A percentile compares a stretch with the other conserved stretches of the same genome.
These are phyloP conservation scores for Oehlia diaphana DNA, from an alignment of 192 early-diverging fungal species.

Conservation along the genomic window DNA sequence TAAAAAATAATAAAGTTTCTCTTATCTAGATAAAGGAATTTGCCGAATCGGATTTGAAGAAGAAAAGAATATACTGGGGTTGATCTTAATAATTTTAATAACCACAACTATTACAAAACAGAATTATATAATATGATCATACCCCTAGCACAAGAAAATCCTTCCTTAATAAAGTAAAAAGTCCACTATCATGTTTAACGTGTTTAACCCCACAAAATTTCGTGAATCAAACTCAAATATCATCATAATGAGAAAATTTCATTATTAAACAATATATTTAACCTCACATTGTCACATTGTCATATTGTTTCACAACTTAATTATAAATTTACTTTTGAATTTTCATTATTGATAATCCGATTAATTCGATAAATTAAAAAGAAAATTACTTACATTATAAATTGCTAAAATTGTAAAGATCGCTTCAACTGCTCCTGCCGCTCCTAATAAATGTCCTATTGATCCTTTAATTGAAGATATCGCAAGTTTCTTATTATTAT, in stretches of 20 bases:
- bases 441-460: conserved; percentile 92
- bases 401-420: conserved; percentile 85
- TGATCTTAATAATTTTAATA: no score
- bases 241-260: background rate
- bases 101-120: background rate
- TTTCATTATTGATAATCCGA: background rate
- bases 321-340: background rate
- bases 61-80: no score
- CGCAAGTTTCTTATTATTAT: conserved; percentile 50
- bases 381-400: conserved; percentile 47
- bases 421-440: conserved; percentile 92
- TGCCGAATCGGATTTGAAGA: no score
- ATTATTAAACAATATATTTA: background rate
- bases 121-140: background rate
- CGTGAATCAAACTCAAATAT: no score
- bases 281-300: background rate
- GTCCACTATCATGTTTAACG: background rate
- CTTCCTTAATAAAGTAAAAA: background rate
- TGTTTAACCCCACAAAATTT: background rate
- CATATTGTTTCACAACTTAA: background rate
- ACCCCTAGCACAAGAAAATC: background rate
- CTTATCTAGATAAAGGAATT: no score
- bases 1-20: no score
- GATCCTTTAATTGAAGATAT: conserved; percentile 92
- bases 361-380: background rate